A percentile compares a stretch with the other conserved stretches of the same genome.
These are phyloP conservation scores for Uronychia setigera DNA, from an alignment of 73 alveolate species.

Conservation along the genomic window DNA sequence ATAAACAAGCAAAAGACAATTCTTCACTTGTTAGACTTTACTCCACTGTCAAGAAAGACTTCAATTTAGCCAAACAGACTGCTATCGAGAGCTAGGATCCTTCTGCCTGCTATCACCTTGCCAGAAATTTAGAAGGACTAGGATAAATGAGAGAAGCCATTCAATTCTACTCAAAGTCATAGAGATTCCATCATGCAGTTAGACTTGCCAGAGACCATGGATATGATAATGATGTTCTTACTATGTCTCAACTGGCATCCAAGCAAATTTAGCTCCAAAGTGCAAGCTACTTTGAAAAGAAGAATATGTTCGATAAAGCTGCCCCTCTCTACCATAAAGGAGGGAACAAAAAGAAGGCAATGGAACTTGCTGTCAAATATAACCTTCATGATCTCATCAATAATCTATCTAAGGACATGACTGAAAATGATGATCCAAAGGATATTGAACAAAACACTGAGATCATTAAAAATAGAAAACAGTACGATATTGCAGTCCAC, in stretches of 20 bases:
- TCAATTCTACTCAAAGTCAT: constrained; percentile 87
- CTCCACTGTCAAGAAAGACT: constrained; percentile 69
- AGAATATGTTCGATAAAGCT: constrained; percentile 88
- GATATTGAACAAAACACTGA: constrained; percentile 78
- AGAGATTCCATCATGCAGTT: constrained; percentile 94
- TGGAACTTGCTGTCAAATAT: constrained; percentile 78
- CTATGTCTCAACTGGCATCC: constrained; percentile 81
- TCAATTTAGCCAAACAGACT: constrained; percentile 79
- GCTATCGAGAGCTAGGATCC: constrained; percentile 90
- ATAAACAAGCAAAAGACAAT: constrained; percentile 70
- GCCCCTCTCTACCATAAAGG: constrained; percentile 91
- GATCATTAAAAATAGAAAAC: constrained; percentile 77
- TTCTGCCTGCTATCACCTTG: constrained; percentile 92
- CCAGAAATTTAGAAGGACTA: constrained; percentile 84
- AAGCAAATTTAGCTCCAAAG: constrained; percentile 84
- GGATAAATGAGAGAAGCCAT: constrained; percentile 92
- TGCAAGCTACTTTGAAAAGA: constrained; percentile 95
- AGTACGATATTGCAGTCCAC: constrained; percentile 93
- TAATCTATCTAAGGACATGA: constrained; percentile 29
- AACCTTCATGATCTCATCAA: constrained; percentile 66
- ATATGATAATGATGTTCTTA: constrained; percentile 85
- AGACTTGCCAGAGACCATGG: constrained; percentile 94
- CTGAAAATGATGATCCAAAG: constrained; percentile 86
- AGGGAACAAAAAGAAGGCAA: constrained; percentile 93
- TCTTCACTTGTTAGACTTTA: constrained; percentile 78